Percentiles rank a stretch among this genome's conserved stretches.
phyloP scores from a whole-genome alignment of 2,329 filamentous ascomycete genomes.

The Penicillium thymicola region DNA sequence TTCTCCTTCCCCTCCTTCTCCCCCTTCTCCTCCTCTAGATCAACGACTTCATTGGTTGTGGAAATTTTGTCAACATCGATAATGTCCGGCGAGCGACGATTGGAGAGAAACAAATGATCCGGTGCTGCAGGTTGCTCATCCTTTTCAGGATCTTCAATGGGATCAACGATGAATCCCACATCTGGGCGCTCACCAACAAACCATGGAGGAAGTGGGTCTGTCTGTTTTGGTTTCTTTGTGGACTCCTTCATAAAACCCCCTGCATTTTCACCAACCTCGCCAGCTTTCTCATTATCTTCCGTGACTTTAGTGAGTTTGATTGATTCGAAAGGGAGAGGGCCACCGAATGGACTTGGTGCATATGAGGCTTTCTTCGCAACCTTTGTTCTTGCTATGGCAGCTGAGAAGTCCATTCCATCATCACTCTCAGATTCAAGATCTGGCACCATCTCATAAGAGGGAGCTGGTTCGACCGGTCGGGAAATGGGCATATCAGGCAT shows the following conservation, averaged over 20 bases:
- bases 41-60: conserved; percentile 30
- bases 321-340: conserved; percentile 85
- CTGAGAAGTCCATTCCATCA: conserved; percentile 72
- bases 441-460: conserved; percentile 21
- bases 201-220: conserved; percentile 46
- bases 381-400: conserved; percentile 70
- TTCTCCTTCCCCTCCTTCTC: not conserved
- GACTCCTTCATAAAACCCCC: conserved; percentile 64
- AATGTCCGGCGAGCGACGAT: conserved; percentile 34
- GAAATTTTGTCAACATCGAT: conserved; percentile 40
- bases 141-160: conserved; percentile 20
- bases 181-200: conserved; percentile 40
- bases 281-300: conserved; percentile 41
- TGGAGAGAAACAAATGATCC: conserved; percentile 29
- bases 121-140: conserved; percentile 20
- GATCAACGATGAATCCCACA: conserved; percentile 32
- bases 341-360: conserved; percentile 60
- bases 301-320: conserved; percentile 64
- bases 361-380: conserved; percentile 50
- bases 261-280: conserved; percentile 53
- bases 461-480: conserved; percentile 48
- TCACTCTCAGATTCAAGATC: conserved; percentile 55
- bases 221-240: conserved; percentile 29
- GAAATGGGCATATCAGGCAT: conserved; percentile 34
- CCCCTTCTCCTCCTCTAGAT: conserved; percentile 25